Base-by-base conservation (phyloP, 306 rosid species). In the Lotus japonicus region DNA sequence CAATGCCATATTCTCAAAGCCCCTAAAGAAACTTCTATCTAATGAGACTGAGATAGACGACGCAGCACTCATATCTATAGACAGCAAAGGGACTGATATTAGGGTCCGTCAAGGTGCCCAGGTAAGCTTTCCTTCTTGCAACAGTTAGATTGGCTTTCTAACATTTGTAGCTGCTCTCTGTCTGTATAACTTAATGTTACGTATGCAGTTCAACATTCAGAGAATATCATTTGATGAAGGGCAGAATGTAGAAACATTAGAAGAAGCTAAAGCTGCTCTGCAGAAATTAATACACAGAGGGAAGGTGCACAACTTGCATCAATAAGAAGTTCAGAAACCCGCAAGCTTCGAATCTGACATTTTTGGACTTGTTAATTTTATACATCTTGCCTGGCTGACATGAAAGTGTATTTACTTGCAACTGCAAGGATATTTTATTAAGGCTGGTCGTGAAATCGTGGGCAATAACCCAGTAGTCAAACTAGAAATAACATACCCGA, bases 51-150 rank as follows among this genome's bases (percentile, higher is more conserved):
- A 95, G 85, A 87, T 95, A 61, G 99, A 95, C 70, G 99, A 95
- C 68, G 99, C 96, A 0, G 97, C 99, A 52, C 88, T 95, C 71
- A 95, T 95, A 85, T 95, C 99, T 19, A 90, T 95, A 64, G 99
- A 95, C 83, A 95, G 99, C 80, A 95, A 87, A 66, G 99, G 99
- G 67, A 88, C 83, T 5, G 99, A 95, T 76, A 81, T 95, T 23
- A 87, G 99, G 82, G 99, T 95, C 44, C 97, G 97, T 41, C 96
- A 95, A 79, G 99, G 99, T 36, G 99, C 97, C 49, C 96, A 95
- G 97, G 99, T 94, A 71, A 58, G 12, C 5, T 38, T 18, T 63
- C 5, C 36, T 52, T 50, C 13, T 39, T 1, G 14, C 57, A 33
- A 35, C 8, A 23, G 15, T 38, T 65, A 21, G 4, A 16, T 68